Evolutionary conservation across 352 stramenopile species (phyloP), one percentile per base, ranked within the genome.

Genomic region (Globisporangium abappressorium): DNA sequence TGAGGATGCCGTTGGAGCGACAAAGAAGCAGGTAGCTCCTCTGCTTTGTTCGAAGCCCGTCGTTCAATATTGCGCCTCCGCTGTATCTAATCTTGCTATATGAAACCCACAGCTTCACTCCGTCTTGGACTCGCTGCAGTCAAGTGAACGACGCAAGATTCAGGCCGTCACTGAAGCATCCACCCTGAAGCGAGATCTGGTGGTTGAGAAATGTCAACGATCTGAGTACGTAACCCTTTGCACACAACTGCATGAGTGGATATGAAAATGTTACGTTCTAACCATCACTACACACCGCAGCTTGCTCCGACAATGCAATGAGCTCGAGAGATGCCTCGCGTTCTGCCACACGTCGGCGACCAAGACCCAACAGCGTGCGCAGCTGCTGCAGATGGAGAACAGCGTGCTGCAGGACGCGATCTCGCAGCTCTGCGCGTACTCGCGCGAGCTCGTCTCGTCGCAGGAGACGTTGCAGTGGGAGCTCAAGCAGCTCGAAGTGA

Each of bases 141-240:
- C 62, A 46, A 85, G 77, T 49, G 68, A 85, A 55, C 76, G 73
- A 66, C 73, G 77, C 43, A 85, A 83, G 67, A 67, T 57, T 9
- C 72, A 78, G 18, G 73, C 70, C 3, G 51, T 81, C 28, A 72
- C 68, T 0, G 64, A 74, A n/a, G 78, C 69, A 20, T 69, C 70
- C 34, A 68, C 60, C 36, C 68, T 91, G 33, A 88, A 86, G 67
- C 79, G 81, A 38, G 69, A 80, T 18, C 65, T 91, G 38, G 76
- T 90, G n/a, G 22, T 83, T 60, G 80, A 88, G 60, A 72, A 74
- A 30, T 87, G 79, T 38, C 80, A 89, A 64, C 80, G 82, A 43
- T 75, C 79, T 64, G 79, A 85, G 80, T 90, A 73, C 67, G 77
- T 22, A 56, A 36, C 4, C 56, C 3, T 28, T 6, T 5, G 1